Evolutionary conservation across 1,139 yeast genomes (phyloP), one percentile per base, ranked within the genome.

Genomic region (Diutina pseudorugosa): DNA sequence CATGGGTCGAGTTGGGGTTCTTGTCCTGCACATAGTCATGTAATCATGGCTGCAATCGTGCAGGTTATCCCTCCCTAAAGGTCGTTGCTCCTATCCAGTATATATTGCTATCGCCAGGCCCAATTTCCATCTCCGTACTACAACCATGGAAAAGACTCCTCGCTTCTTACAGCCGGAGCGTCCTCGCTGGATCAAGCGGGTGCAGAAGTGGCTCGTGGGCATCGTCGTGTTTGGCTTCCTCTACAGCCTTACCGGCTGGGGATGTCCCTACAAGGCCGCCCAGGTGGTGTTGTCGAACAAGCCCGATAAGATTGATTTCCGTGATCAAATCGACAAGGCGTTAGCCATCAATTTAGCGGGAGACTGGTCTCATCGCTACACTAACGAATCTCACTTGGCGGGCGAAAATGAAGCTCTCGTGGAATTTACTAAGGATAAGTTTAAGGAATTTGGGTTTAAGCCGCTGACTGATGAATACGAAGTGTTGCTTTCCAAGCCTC

Each of bases 341-440:
- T 54, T 57, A 51, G 66, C 70, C 41, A 65, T 71, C 44, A 71
- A 72, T 53, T 60, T 64, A 43, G 71, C 72, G 1, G 62, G 63
- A 2, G 62, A 65, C 8, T 74, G 73, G 63, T 61, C 74, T 41
- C 57, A 65, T 53, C 57, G 62, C 50, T 85, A 82, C 60, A 80
- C 89, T 4, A 61, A 73, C 14, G 79, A 75, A 52, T 78, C 85
- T 1, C 95, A 86, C 62, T 69, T 86, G 55, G 89, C 93, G 1
- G 95, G 95, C 9, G 77, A 83, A 43, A 83, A 82, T 61, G 67
- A 70, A 53, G 80, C 71, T 12, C 69, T 85, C 55, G 93, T 81
- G 18, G 72, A 84, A 52, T 87, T 84, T 77, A 85, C 94, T 8
- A 69, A 71, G 47, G 68, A 69, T 6, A 80, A 82, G 62, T 83